Evolutionary conservation across 345 rosid species (phyloP).

Genomic region (Carallia pectinifolia): DNA sequence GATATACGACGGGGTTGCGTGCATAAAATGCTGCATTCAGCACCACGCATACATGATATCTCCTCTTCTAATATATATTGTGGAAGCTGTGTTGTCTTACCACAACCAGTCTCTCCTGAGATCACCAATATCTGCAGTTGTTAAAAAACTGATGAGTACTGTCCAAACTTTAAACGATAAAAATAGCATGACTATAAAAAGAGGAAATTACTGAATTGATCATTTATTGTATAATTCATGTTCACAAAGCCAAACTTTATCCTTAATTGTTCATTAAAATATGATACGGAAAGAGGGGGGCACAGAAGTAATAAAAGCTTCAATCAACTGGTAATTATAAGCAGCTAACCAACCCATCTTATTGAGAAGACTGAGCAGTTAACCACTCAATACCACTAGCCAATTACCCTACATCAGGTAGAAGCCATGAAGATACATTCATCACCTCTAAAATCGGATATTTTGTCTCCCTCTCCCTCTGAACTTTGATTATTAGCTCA

Average conservation of each 20-base stretch:
- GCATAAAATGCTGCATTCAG: conserved; percentile 82
- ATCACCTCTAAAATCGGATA: neutral
- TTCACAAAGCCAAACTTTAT: neutral
- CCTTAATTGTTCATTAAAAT: neutral
- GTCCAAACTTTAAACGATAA: neutral
- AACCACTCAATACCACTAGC: neutral
- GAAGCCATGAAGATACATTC: too few species aligned
- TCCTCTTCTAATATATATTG: conserved; percentile 90
- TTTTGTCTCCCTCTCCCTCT: neutral
- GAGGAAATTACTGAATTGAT: conserved; percentile 9
- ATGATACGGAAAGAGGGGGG: neutral
- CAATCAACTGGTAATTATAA: neutral
- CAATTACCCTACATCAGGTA: neutral
- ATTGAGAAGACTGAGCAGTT: neutral
- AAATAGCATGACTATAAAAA: neutral
- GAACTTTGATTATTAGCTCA: neutral
- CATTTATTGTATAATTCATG: neutral
- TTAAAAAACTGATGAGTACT: conserved; percentile 9
- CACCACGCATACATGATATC: conserved; percentile 72
- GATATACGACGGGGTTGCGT: conserved; percentile 98
- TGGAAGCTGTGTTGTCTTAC: conserved; percentile 97
- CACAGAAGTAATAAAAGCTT: neutral
- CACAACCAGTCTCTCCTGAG: conserved; percentile 99
- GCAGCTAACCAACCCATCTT: neutral
- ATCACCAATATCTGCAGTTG: conserved; percentile 69